Percentiles rank a stretch among this genome's conserved stretches.
Conservation (phyloP, 768 basidiomycete species). For the Hericium coralloides region DNA sequence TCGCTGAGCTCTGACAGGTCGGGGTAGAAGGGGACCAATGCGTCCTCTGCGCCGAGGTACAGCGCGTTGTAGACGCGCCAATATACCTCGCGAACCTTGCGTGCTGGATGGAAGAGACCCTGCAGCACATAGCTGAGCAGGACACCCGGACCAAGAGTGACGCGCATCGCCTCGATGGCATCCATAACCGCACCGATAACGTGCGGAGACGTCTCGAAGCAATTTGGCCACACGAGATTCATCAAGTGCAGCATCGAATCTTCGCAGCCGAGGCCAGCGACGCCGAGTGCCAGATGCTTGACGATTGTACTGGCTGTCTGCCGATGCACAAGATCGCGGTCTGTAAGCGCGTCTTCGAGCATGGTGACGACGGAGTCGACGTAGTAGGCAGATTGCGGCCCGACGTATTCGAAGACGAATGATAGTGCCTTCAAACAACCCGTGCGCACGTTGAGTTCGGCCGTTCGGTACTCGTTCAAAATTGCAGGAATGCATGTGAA, state of each 20-base stretch:
- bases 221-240: conserved; percentile 99
- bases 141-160: conserved; percentile 90
- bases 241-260: conserved; percentile 96
- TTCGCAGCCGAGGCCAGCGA: conserved; percentile 94
- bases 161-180: conserved; percentile 94
- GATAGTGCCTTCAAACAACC: conserved; percentile 98
- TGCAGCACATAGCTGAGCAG: conserved; percentile 88
- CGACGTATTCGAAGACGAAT: conserved; percentile 99
- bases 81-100: conserved; percentile 96
- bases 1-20: conserved; percentile 86
- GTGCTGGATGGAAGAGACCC: conserved; percentile 93
- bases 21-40: conserved; percentile 93
- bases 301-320: conserved; percentile 98
- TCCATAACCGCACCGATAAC: conserved; percentile 99
- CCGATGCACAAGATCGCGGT: conserved; percentile 95
- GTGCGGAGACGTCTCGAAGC: conserved; percentile 97
- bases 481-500: conserved; percentile 99
- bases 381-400: conserved; percentile 93
- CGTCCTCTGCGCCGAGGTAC: conserved; percentile 84
- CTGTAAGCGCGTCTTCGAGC: conserved; percentile 96
- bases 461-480: conserved; percentile 96
- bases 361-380: conserved; percentile 96
- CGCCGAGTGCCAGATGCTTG: conserved; percentile 94
- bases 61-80: conserved; percentile 95
- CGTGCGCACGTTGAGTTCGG: conserved; percentile 96